Evolutionary conservation across 2,329 filamentous ascomycete species (phyloP).

Genomic region (Ceratocystis destructans): DNA sequence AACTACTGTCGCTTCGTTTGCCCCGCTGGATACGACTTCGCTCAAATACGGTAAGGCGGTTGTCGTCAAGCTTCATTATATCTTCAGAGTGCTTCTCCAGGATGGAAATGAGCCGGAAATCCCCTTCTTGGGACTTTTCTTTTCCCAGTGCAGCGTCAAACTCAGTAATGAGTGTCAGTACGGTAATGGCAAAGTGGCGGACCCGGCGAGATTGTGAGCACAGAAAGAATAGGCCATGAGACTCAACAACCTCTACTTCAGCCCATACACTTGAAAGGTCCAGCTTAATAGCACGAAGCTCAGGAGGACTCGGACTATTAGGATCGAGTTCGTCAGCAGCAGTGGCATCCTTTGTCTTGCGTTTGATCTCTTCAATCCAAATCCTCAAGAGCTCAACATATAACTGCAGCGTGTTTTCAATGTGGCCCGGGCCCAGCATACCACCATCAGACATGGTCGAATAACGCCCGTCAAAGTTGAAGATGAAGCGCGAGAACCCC

Average conservation of each 20-base stretch:
- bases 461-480: conserved; percentile 95
- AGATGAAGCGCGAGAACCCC: conserved; percentile 93
- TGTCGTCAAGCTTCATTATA: conserved; percentile 85
- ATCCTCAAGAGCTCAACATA: conserved; percentile 91
- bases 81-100: conserved; percentile 78
- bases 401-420: conserved; percentile 80
- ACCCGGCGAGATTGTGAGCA: conserved; percentile 91
- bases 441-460: conserved; percentile 96
- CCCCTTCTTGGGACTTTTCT: conserved; percentile 27
- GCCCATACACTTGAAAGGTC: conserved; percentile 81
- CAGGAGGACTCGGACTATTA: conserved; percentile 33
- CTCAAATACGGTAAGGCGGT: conserved; percentile 81
- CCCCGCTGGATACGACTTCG: conserved; percentile 83
- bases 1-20: conserved; percentile 67
- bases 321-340: conserved; percentile 39
- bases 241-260: conserved; percentile 92
- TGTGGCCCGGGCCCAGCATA: conserved; percentile 85
- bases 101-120: conserved; percentile 75
- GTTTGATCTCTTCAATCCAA: conserved; percentile 93
- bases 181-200: conserved; percentile 78
- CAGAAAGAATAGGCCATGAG: conserved; percentile 90
- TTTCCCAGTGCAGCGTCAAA: conserved; percentile 84
- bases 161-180: conserved; percentile 80
- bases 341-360: conserved; percentile 63
- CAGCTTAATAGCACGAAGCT: conserved; percentile 57